Evolutionary conservation across 1,284 basidiomycete species (phyloP), one percentile per base, ranked within the genome.

Genomic region (Naganishia sp.): DNA sequence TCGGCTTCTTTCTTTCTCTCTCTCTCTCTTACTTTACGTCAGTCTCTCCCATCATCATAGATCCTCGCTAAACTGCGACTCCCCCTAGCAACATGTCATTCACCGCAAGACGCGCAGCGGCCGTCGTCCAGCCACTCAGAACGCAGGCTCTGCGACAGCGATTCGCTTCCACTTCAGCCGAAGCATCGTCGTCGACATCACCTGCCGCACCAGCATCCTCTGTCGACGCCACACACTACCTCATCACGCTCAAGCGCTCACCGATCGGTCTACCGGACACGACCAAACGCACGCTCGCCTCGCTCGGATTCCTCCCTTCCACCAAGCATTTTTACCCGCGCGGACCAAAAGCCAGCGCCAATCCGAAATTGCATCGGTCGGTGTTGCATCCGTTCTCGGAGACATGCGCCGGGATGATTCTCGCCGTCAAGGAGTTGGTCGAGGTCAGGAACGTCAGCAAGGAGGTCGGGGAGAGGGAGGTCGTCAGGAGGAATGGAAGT

Each of bases 391-490:
- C 76, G 6, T 80, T 80, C 54, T 71, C 71, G 1, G 71, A 73
- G 13, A 71, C 74, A 1, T 73, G 74, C 31, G 82, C 82, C 2
- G 83, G 83, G 31, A 75, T 79, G 65, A 81, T 84, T 42, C 72
- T 84, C 21, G 74, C 71, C 25, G 80, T 84, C 55, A 84, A 84
- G 75, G 83, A 84, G 75, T 72, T 84, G 53, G 81, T 84, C 10
- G 74, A 78, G 41, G 83, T 84, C 32, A 75, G 77, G 67, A 83
- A 83, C 68, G 82, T 84, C 5, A 72, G 70, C 7, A 70, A 75
- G 67, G 70, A 71, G 63, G 71, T 76, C 61, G 76, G 75, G 15
- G 50, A 53, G 53, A 60, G 66, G 21, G 67, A 73, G 62, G 66
- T 71, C 52, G 68, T 62, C 49, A 69, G 72, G n/a, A 70, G 74